Percentiles rank a stretch among this genome's conserved stretches.
Evolutionary conservation across 257 asterid species (phyloP).

Genomic region (Anisodus acutangulus): DNA sequence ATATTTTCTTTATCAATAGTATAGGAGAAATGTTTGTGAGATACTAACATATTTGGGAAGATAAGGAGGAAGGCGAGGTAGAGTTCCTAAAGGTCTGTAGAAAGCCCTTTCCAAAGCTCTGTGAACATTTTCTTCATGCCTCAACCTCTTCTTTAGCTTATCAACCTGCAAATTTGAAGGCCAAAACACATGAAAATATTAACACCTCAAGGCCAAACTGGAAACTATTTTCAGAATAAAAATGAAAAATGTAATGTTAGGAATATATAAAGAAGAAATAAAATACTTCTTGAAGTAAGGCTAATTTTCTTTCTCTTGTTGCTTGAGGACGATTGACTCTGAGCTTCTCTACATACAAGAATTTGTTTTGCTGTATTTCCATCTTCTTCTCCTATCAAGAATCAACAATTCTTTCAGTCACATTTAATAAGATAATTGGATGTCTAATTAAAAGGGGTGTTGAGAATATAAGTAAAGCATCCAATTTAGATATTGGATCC

Average conservation of each 20-base stretch:
- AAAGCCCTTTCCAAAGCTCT: conserved; percentile 85
- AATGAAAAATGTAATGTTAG: neutral
- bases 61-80: conserved; percentile 94
- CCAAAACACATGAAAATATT: neutral
- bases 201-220: too few relatives aligned
- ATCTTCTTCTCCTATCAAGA: conserved; percentile 59
- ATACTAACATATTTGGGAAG: conserved; percentile 79
- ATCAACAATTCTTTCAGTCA: conserved; percentile 27
- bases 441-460: conserved; percentile 34
- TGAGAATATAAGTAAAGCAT: conserved; percentile 31
- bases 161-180: conserved; percentile 65
- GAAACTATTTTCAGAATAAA: neutral
- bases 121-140: conserved; percentile 88
- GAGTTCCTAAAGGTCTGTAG: conserved; percentile 79
- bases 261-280: neutral
- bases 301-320: conserved; percentile 68
- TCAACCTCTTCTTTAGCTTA: conserved; percentile 80
- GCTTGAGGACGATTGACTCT: conserved; percentile 46
- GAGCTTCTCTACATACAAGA: conserved; percentile 45
- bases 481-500: conserved; percentile 28
- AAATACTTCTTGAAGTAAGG: conserved; percentile 74
- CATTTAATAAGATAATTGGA: neutral
- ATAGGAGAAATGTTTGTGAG: neutral
- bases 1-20: neutral
- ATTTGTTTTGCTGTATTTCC: conserved; percentile 53